Conservation (phyloP, 2,329 filamentous ascomycete genomes). For the Cercospora citrullina region DNA sequence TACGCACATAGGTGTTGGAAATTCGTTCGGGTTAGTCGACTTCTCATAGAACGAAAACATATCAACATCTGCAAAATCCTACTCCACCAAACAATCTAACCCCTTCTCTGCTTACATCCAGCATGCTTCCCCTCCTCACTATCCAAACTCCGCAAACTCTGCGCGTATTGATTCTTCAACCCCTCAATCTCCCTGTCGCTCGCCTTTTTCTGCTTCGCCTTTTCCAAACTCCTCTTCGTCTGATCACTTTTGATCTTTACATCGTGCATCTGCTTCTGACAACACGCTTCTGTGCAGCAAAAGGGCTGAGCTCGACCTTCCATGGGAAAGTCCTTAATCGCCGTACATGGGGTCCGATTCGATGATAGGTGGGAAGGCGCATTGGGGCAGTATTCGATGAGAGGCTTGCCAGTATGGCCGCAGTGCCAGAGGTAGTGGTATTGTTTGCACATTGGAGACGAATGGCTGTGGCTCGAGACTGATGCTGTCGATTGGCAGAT, state of each 20-base stretch:
- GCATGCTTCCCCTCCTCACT: slow-evolving; percentile 12
- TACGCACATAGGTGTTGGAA: no score
- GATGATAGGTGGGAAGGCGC: neutral
- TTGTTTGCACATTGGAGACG: slow-evolving; percentile 9
- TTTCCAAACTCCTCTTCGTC: slow-evolving; percentile 13
- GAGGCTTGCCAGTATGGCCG: slow-evolving; percentile 12
- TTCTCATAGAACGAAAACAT: neutral
- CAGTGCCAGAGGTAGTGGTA: slow-evolving; percentile 14
- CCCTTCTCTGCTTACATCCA: slow-evolving; percentile 13
- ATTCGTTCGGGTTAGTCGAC: no score
- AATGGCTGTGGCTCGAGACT: neutral
- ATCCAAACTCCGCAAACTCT: slow-evolving; percentile 3
- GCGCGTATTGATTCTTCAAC: slow-evolving; percentile 1
- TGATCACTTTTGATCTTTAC: slow-evolving; percentile 10
- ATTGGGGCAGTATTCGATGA: slow-evolving; percentile 4
- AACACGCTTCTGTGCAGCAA: slow-evolving; percentile 14
- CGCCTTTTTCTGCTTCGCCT: neutral
- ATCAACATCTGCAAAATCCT: neutral
- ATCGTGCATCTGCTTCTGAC: slow-evolving; percentile 7
- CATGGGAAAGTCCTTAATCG: neutral
- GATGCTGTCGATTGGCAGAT: neutral
- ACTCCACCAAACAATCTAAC: neutral
- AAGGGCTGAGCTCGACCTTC: slow-evolving; percentile 1
- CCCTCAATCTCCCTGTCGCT: slow-evolving; percentile 5
- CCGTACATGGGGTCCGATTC: neutral